phyloP scores from a whole-genome alignment of 1,139 yeast genomes.

The Diutina sp. region DNA sequence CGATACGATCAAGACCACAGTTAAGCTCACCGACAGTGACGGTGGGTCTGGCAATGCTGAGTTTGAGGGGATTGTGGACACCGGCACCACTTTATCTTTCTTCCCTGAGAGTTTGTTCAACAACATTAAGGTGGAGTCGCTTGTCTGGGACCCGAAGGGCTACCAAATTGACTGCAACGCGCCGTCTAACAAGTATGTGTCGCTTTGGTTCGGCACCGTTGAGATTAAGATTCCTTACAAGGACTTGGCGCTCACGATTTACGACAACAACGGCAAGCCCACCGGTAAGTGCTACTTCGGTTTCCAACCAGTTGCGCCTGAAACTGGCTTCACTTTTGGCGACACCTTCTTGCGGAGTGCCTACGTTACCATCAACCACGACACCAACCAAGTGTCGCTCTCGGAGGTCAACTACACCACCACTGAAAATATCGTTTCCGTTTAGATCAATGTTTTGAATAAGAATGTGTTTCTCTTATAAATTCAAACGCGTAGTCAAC shows the following conservation, averaged over 20 bases:
- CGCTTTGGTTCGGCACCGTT: background rate
- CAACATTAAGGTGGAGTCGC: background rate
- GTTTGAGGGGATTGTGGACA: background rate
- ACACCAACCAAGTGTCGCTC: background rate
- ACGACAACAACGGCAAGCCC: background rate
- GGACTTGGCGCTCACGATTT: background rate
- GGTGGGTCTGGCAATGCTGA: too few relatives aligned
- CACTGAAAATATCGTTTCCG: too few relatives aligned
- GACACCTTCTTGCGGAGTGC: background rate
- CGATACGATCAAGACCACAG: background rate
- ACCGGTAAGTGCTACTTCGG: background rate
- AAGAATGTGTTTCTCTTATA: too few relatives aligned
- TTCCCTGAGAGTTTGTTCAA: background rate
- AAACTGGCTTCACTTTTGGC: background rate
- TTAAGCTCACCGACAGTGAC: too few relatives aligned
- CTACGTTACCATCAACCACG: background rate
- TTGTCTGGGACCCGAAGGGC: background rate
- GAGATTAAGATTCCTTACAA: background rate
- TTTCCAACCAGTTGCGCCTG: background rate
- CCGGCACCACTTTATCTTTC: background rate
- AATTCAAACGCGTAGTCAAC: too few relatives aligned
- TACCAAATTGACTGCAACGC: too few relatives aligned
- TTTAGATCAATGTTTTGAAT: too few relatives aligned
- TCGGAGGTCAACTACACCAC: too few relatives aligned
- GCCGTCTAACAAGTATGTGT: background rate